Base-by-base conservation (phyloP, 148 eudicot species). In the Cornus controversa region DNA sequence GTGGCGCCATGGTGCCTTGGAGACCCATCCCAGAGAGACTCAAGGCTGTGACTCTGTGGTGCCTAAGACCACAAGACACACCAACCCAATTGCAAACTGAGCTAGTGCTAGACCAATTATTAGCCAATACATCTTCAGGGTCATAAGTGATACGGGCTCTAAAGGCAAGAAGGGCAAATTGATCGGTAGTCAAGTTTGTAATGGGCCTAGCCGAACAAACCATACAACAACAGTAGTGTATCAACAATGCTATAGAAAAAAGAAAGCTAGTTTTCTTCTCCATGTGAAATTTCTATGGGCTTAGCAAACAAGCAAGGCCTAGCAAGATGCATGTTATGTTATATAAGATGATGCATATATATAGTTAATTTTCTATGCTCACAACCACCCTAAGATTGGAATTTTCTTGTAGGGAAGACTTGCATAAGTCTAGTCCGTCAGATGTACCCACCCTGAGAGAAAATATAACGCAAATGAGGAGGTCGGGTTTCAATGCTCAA, bases 91-190 rank as follows among this genome's bases (percentile, higher is more conserved):
- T 37, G 28, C 72, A 69, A 22, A 40, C 27, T 5, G 72, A 28
- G 26, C 27, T 10, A 24, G 27, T 9, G 2, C 27, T 69, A 0
- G 67, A n/a, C 67, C 67, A 65, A 25, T 65, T 65, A 0, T 60
- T 20, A 14, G 69, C 27, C 50, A 83, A 36, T 16, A 69, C 66
- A 0, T 65, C 14, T 18, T 60, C 23, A 54, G 83, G 81, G 70
- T 77, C 83, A 9, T 67, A 57, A 28, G 42, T 80, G 22, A 84
- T 69, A 0, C 29, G 64, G 67, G 40, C 8, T 70, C 67, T 84
- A 69, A 84, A 71, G 57, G 57, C 57, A 50, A 50, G 57, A 50
- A 50, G 57, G 14, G 57, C 16, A 50, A 1, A 15, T 50, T 22
- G 72, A 34, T 68, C 71, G 14, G 71, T 68, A 2, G 23, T 25